Evolutionary conservation across 2,329 filamentous ascomycete species (phyloP).

Genomic region (Aspergillus sp.): DNA sequence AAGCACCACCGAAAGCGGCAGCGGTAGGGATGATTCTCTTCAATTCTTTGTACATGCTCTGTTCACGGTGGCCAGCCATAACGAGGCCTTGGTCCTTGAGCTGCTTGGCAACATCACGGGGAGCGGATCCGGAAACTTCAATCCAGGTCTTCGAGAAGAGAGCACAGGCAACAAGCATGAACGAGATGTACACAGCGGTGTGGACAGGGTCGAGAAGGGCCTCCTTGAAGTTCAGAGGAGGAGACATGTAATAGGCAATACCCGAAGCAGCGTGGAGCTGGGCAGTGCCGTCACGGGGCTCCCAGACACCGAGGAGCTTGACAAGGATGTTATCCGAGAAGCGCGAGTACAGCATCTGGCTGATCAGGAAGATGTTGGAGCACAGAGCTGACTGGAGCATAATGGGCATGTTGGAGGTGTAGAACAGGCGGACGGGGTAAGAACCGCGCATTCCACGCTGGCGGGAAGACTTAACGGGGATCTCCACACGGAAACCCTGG

Average conservation of each 20-base stretch:
- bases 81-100: constrained; percentile 99
- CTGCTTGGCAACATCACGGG: constrained; percentile 97
- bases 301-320: constrained; percentile 95
- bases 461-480: constrained; percentile 97
- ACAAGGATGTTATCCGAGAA: constrained; percentile 99
- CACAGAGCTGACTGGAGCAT: constrained; percentile 98
- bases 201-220: constrained; percentile 95
- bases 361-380: constrained; percentile 98
- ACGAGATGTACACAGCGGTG: constrained; percentile 87
- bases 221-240: constrained; percentile 94
- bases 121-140: constrained; percentile 95
- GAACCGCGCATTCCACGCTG: constrained; percentile 97
- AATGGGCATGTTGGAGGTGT: constrained; percentile 99
- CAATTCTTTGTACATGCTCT: constrained; percentile 99
- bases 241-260: constrained; percentile 99
- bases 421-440: constrained; percentile 98
- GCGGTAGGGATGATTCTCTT: constrained; percentile 99
- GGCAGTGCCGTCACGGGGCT: constrained; percentile 85
- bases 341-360: constrained; percentile 98
- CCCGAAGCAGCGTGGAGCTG: constrained; percentile 91
- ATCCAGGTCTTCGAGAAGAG: constrained; percentile 99
- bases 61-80: constrained; percentile 98
- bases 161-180: constrained; percentile 96
- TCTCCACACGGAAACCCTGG: constrained; percentile 98
- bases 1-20: constrained; percentile 95